phyloP scores from a whole-genome alignment of 441 rosid species.

The Adansonia rubrostipa region DNA sequence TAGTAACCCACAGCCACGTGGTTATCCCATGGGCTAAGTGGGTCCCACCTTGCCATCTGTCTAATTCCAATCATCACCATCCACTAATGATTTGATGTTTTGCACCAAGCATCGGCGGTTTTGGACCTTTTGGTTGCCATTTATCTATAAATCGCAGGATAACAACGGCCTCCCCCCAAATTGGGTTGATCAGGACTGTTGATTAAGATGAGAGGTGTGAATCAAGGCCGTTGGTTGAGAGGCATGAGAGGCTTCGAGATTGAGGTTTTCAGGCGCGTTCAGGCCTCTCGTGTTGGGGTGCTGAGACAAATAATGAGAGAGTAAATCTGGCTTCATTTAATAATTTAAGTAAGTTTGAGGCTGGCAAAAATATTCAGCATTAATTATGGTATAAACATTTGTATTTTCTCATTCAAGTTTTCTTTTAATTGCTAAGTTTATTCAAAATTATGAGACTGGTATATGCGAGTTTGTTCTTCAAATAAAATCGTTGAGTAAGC shows the following conservation, averaged over 20 bases:
- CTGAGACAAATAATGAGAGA: background rate
- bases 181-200: conserved; percentile 18
- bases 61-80: conserved; percentile 53
- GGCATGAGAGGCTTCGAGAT: background rate
- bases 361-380: background rate
- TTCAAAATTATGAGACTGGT: no score
- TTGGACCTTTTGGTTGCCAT: conserved; percentile 25
- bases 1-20: conserved; percentile 20
- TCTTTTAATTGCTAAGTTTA: background rate
- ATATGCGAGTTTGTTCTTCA: no score
- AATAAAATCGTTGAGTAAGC: no score
- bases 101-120: conserved; percentile 33
- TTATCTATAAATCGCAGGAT: conserved; percentile 31
- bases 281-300: conserved; percentile 25
- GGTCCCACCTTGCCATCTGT: conserved; percentile 30
- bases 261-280: conserved; percentile 32
- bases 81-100: conserved; percentile 65
- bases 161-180: conserved; percentile 28
- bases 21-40: conserved; percentile 35
- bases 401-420: background rate
- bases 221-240: conserved; percentile 37
- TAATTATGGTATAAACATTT: background rate
- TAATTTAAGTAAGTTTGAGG: background rate
- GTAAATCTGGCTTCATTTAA: background rate
- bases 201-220: background rate